Evolutionary conservation across 2,329 filamentous ascomycete genomes (phyloP), one percentile per base, ranked within the genome.

Genomic region (Aspergillus ustus): DNA sequence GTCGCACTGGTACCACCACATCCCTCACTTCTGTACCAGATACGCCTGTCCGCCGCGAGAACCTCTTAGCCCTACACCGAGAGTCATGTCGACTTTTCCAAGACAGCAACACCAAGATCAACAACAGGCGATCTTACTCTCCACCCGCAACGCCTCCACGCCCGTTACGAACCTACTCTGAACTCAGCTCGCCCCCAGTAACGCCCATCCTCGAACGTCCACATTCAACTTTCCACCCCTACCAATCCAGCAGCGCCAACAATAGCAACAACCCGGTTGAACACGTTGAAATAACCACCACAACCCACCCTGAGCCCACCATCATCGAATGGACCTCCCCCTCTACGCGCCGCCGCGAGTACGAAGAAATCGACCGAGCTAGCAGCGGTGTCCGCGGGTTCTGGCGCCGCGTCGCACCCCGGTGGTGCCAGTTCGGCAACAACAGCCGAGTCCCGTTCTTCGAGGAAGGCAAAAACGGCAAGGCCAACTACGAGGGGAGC

Each of bases 341-440:
- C 7, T 75, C 76, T 9, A 81, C 79, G 5, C 76, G 80, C 11
- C 70, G 77, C 8, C 73, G 72, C 20, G 79, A 82, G 63, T 82
- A 82, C 59, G 74, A 86, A 87, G 69, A 87, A 84, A 77, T 87
- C 81, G 75, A 79, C 69, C 76, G 77, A 11, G 75, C 76, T 51
- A 76, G 71, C 60, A 75, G 70, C 20, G 80, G 80, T 3, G 64
- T 81, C 4, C 73, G 79, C 1, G 78, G 80, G 2, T 64, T 81
- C 7, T 78, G 78, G 74, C 72, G 77, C 0, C 73, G 74, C 7
- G 72, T 80, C 4, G 75, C 78, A 3, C 79, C 80, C 0, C 70
- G 72, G 46, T 80, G 78, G 72, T 76, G 77, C 59, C 76, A 75
- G 31, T 65, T 70, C 13, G 67, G 69, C 4, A 67, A 73, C 4